phyloP scores from a whole-genome alignment of 441 rosid species.

The Eruca vesicaria region DNA sequence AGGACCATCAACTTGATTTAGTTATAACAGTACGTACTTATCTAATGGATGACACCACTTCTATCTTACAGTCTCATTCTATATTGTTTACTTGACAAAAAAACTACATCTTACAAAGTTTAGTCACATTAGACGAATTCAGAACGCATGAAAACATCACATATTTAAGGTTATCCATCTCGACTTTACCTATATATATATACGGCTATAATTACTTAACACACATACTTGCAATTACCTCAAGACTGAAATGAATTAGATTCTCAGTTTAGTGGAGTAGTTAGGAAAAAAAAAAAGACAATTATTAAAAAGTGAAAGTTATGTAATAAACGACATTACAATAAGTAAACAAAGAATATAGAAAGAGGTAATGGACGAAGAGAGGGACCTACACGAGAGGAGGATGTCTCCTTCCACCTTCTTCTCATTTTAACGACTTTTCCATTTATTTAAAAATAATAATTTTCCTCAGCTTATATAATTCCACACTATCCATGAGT shows the following conservation, averaged over 20 bases:
- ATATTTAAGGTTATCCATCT: background rate
- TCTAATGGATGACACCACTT: background rate
- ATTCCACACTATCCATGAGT: background rate
- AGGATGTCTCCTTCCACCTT: conserved; percentile 28
- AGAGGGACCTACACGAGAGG: conserved; percentile 19
- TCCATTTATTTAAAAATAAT: background rate
- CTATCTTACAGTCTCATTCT: background rate
- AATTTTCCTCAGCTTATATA: conserved; percentile 27
- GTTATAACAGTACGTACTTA: background rate
- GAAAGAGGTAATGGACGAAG: background rate
- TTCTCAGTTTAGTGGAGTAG: background rate
- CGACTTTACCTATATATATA: background rate
- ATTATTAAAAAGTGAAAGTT: background rate
- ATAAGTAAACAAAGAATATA: background rate
- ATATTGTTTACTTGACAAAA: background rate
- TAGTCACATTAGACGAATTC: background rate
- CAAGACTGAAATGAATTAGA: background rate
- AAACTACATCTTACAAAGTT: background rate
- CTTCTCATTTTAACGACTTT: conserved; percentile 13
- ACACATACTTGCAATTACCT: background rate
- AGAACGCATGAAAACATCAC: background rate
- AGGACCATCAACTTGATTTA: background rate
- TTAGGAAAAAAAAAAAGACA: background rate
- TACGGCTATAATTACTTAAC: background rate
- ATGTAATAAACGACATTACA: background rate